A percentile compares a stretch with the other conserved stretches of the same genome.
These are phyloP conservation scores for Blastocystis sp. DNA, from an alignment of 352 stramenopile species.

Conservation along the genomic window DNA sequence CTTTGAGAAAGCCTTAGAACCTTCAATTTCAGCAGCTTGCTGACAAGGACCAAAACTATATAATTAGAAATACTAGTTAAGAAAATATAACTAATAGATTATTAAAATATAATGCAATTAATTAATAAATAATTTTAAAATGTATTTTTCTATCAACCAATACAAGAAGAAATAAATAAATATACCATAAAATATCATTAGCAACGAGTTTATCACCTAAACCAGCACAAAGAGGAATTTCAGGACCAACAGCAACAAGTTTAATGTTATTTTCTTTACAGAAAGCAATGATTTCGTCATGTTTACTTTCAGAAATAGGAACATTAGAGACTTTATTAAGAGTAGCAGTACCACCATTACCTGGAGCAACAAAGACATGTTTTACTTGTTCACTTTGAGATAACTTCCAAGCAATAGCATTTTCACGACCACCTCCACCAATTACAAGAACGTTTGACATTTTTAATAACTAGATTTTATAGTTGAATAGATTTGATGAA, in stretches of 20 bases:
- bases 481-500: neutral
- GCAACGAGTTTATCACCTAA: conserved; percentile 74
- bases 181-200: conserved; percentile 39
- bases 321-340: conserved; percentile 40
- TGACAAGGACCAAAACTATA: conserved; percentile 74
- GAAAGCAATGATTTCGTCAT: conserved; percentile 50
- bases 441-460: conserved; percentile 60
- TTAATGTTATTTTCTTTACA: conserved; percentile 55
- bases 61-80: neutral
- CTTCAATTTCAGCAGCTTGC: conserved; percentile 79
- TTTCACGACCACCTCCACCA: conserved; percentile 68
- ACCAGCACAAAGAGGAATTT: conserved; percentile 80
- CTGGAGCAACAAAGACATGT: conserved; percentile 53
- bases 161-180: no score
- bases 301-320: conserved; percentile 33
- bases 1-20: conserved; percentile 92
- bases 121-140: neutral
- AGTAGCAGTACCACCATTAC: conserved; percentile 53
- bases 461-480: conserved; percentile 6
- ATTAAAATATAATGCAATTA: no score
- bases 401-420: conserved; percentile 77
- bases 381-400: conserved; percentile 50
- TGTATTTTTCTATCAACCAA: neutral
- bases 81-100: no score
- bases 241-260: conserved; percentile 85